Evolutionary conservation across 2,329 filamentous ascomycete genomes (phyloP).

Genomic region (Cladosporium sphaerospermum): DNA sequence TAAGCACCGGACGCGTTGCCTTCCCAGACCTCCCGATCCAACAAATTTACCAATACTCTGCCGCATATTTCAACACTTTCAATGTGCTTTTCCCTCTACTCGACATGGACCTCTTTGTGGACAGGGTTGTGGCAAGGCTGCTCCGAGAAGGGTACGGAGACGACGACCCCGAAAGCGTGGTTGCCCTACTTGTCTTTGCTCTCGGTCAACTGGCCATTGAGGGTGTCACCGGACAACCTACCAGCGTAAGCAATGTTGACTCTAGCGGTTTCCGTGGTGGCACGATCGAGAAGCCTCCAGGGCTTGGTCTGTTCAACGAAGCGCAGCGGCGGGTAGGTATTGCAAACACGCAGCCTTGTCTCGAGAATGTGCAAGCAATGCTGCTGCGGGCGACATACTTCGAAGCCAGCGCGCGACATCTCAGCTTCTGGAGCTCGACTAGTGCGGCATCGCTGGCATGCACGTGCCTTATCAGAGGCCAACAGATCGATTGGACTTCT

Average conservation of each 20-base stretch:
- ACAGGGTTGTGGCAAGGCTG: conserved; percentile 31
- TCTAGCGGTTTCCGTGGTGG: conserved; percentile 50
- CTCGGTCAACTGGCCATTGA: conserved; percentile 50
- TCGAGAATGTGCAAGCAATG: conserved; percentile 55
- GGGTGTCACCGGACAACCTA: conserved; percentile 42
- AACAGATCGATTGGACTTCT: conserved; percentile 41
- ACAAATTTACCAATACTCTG: conserved; percentile 27
- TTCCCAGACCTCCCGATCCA: background rate
- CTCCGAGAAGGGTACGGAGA: conserved; percentile 46
- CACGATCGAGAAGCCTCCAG: conserved; percentile 46
- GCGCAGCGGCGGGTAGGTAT: conserved; percentile 54
- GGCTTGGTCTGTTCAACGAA: conserved; percentile 56
- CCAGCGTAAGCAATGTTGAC: conserved; percentile 40
- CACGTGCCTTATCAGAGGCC: conserved; percentile 49
- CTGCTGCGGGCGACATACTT: conserved; percentile 43
- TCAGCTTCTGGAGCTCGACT: conserved; percentile 57
- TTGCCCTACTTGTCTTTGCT: conserved; percentile 50
- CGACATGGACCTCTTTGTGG: conserved; percentile 49
- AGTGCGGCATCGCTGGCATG: conserved; percentile 54
- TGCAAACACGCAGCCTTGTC: conserved; percentile 39
- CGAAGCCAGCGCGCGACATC: conserved; percentile 19
- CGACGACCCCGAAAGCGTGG: conserved; percentile 44
- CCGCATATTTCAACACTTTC: conserved; percentile 54
- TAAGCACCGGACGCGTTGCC: background rate
- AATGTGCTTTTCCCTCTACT: conserved; percentile 54